Conservation (phyloP, 306 rosid species). For the Lupinus albus region DNA sequence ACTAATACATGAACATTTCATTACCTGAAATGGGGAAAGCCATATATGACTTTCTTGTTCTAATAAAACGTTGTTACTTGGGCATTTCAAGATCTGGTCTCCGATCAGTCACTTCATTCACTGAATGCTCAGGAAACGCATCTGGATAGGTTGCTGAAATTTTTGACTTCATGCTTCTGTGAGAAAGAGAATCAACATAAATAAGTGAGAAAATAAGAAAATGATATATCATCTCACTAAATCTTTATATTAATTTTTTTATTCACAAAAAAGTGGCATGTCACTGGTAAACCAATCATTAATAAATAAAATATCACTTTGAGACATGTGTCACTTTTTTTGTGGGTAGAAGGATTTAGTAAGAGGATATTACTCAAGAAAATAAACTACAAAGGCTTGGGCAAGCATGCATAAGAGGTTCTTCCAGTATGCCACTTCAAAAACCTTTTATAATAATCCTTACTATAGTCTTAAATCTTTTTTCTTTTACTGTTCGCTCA, state of each 20-base stretch:
- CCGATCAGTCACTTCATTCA: constrained; percentile 44
- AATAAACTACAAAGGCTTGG: neutral
- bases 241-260: too few relatives aligned
- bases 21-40: neutral
- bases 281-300: too few relatives aligned
- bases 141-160: constrained; percentile 76
- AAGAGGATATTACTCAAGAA: too few relatives aligned
- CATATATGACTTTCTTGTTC: neutral
- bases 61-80: constrained; percentile 37
- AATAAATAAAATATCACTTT: too few relatives aligned
- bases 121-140: constrained; percentile 71
- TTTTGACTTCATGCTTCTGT: constrained; percentile 86
- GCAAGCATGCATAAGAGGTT: constrained; percentile 2
- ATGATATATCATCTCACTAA: too few relatives aligned
- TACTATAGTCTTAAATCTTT: neutral
- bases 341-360: too few relatives aligned
- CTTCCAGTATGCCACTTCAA: neutral
- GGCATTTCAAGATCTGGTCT: constrained; percentile 95
- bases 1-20: neutral
- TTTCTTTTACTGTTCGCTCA: neutral
- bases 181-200: neutral
- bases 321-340: too few relatives aligned
- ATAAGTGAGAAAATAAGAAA: constrained; percentile 1
- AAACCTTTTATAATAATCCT: neutral
- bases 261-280: too few relatives aligned